Evolutionary conservation across 495 filamentous ascomycete species (phyloP), one percentile per base, ranked within the genome.

Genomic region (Trichoderma asperelloides): DNA sequence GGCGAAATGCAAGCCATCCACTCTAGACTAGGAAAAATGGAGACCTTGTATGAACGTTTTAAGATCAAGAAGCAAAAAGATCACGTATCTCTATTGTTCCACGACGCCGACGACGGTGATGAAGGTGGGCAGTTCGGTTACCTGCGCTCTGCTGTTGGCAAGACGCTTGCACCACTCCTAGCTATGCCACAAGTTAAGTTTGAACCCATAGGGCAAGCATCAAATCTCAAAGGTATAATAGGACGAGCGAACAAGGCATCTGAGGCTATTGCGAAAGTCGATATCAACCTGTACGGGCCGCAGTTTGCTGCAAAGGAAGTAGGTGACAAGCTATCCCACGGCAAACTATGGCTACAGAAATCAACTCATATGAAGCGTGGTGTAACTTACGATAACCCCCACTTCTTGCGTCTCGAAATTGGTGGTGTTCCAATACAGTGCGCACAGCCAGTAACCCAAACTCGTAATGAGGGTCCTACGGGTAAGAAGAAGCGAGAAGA

Each of bases 231-330:
- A 41, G 69, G 74, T 16, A 66, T 60, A 43, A 69, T 75, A 18
- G 43, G 65, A 18, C 57, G 62, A n/a, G 71, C 70, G 15, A 65
- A 64, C 62, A 73, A 71, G 63, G 40, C 70, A 1, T 49, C 65
- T 1, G 73, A 75, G 18, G 70, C 73, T 18, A 67, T 73, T 9
- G 66, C 73, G 12, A 67, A 67, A 15, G 68, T 78, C n/a, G 69
- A 77, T 43, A 75, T 80, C 65, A 76, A 75, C 62, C 66, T 80
- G 12, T 78, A 78, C 64, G 78, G 78, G 7, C 69, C 71, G 5
- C 68, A 28, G 6, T 40, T 64, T 18, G 40, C 51, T 30, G 66
- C 65, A 18, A 65, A 67, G 4, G 43, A 69, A 7, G 70, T 78
- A 45, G 75, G 76, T 8, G 49, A 68, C 9, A 51, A 60, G 3